phyloP scores from a whole-genome alignment of 228 moss, liverwort and hornwort species.

The Sphagnum magellanicum region DNA sequence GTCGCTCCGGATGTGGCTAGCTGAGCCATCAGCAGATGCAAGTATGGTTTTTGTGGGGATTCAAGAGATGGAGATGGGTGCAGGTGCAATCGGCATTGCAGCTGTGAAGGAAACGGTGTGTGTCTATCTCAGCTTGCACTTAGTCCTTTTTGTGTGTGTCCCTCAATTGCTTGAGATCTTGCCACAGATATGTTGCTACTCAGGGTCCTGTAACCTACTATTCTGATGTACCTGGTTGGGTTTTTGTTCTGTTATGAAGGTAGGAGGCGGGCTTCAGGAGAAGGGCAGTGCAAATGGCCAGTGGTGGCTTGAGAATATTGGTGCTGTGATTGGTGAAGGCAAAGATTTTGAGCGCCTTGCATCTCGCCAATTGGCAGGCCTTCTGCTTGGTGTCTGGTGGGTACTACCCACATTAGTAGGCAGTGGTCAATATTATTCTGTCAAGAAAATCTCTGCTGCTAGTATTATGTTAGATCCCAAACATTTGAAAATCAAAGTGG shows the following conservation, averaged over 20 bases:
- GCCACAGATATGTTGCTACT: too few relatives aligned
- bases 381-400: conserved; percentile 52
- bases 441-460: too few relatives aligned
- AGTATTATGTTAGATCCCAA: too few relatives aligned
- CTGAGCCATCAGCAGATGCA: conserved; percentile 23
- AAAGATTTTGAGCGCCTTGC: conserved; percentile 43
- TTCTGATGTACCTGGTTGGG: too few relatives aligned
- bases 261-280: conserved; percentile 40
- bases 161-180: too few relatives aligned
- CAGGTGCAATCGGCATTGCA: conserved; percentile 52
- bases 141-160: too few relatives aligned
- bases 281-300: conserved; percentile 41
- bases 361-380: conserved; percentile 44
- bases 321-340: conserved; percentile 27
- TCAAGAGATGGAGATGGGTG: conserved; percentile 53
- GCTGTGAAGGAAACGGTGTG: conserved; percentile 52
- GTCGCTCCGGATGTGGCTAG: conserved; percentile 33
- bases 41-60: conserved; percentile 44
- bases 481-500: too few relatives aligned
- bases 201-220: too few relatives aligned
- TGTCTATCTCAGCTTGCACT: not conserved
- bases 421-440: too few relatives aligned
- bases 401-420: not conserved
- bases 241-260: conserved; percentile 10
- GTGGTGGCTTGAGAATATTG: conserved; percentile 39